Evolutionary conservation across 495 filamentous ascomycete species (phyloP).

Genomic region (Daldinia bambusicola): DNA sequence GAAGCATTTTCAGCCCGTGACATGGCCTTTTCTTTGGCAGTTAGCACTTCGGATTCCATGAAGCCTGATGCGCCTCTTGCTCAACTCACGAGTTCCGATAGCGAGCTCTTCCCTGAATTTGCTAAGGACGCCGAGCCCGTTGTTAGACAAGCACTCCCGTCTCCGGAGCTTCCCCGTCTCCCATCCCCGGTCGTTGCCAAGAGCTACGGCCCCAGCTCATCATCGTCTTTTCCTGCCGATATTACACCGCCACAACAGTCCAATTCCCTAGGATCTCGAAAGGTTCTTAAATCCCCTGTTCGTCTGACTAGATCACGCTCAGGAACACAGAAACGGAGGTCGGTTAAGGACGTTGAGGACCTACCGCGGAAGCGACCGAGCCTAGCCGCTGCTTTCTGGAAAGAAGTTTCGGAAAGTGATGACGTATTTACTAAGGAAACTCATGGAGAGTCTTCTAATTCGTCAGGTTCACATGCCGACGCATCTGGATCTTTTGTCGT

Average conservation of each 20-base stretch:
- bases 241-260: conserved; percentile 55
- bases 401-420: conserved; percentile 35
- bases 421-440: conserved; percentile 49
- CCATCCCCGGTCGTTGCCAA: conserved; percentile 70
- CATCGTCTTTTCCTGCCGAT: conserved; percentile 52
- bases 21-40: conserved; percentile 83
- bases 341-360: conserved; percentile 45
- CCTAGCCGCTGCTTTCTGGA: conserved; percentile 50
- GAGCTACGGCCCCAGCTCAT: conserved; percentile 63
- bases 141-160: conserved; percentile 26
- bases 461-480: conserved; percentile 1
- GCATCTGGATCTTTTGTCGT: conserved; percentile 29
- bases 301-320: conserved; percentile 56
- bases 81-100: conserved; percentile 57
- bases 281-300: conserved; percentile 57
- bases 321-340: conserved; percentile 59
- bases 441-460: conserved; percentile 4
- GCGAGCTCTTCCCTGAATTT: conserved; percentile 41
- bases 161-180: conserved; percentile 56
- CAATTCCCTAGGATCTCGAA: conserved; percentile 56
- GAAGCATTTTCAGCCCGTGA: conserved; percentile 73
- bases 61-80: conserved; percentile 76
- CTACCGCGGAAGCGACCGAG: conserved; percentile 53
- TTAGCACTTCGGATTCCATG: conserved; percentile 84
- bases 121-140: conserved; percentile 15